These are phyloP conservation scores for Pseudocercospora fijiensis DNA, from an alignment of 2,329 filamentous ascomycete species.

Conservation along the genomic window DNA sequence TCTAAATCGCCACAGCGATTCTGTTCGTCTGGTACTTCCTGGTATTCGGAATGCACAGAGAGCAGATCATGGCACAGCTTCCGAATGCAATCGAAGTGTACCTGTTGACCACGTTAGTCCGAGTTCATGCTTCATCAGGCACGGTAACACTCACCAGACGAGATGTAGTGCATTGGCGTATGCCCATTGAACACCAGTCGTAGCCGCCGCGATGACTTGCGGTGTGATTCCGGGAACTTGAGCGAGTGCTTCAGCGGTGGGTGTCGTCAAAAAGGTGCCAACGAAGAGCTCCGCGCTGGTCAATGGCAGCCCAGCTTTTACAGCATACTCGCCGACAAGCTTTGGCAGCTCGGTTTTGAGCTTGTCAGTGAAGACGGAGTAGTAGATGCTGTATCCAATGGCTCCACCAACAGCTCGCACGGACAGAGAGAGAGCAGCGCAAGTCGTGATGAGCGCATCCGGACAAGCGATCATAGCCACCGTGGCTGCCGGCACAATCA, in stretches of 20 bases:
- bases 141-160: slow-evolving; percentile 21
- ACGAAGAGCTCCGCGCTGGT: slow-evolving; percentile 25
- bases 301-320: slow-evolving; percentile 27
- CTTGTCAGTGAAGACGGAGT: slow-evolving; percentile 35
- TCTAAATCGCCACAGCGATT: slow-evolving; percentile 28
- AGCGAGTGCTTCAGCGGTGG: slow-evolving; percentile 14
- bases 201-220: slow-evolving; percentile 20
- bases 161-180: slow-evolving; percentile 27
- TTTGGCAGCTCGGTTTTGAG: slow-evolving; percentile 24
- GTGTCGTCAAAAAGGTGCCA: slow-evolving; percentile 21
- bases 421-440: slow-evolving; percentile 33
- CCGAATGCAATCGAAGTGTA: slow-evolving; percentile 30
- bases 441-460: slow-evolving; percentile 36
- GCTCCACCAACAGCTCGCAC: slow-evolving; percentile 35
- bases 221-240: slow-evolving; percentile 27
- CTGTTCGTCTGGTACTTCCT: slow-evolving; percentile 30
- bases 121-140: not conserved
- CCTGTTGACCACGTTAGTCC: slow-evolving; percentile 14
- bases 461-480: slow-evolving; percentile 35
- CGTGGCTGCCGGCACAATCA: slow-evolving; percentile 36
- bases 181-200: slow-evolving; percentile 26
- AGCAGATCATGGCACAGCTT: slow-evolving; percentile 25
- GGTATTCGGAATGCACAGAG: slow-evolving; percentile 27
- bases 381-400: slow-evolving; percentile 36
- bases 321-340: slow-evolving; percentile 26